Conservation (phyloP, 1,284 basidiomycete genomes). For the Filobasidium uniguttulatum region DNA sequence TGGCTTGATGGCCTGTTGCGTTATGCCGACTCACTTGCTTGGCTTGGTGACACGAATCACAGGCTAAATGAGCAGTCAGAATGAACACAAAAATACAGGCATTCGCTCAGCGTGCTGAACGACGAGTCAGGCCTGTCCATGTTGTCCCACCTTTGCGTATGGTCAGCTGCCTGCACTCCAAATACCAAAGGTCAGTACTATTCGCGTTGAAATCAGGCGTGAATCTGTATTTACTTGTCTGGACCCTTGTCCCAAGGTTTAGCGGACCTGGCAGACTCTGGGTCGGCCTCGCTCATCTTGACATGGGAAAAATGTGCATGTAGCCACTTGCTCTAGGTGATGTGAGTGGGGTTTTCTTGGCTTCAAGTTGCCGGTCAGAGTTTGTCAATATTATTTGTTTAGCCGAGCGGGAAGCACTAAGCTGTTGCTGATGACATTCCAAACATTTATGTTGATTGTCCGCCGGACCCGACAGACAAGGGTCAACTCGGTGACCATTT, state of each 20-base stretch:
- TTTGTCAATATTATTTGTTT: no score
- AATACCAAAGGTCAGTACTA: neutral
- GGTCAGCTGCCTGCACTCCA: neutral
- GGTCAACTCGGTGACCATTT: no score
- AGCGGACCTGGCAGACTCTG: neutral
- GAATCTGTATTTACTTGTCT: neutral
- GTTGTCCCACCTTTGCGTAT: neutral
- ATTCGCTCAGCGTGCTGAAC: no score
- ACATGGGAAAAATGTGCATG: no score
- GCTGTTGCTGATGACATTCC: no score
- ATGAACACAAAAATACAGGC: no score
- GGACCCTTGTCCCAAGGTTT: neutral
- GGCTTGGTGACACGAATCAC: conserved; percentile 33
- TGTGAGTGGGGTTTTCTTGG: no score
- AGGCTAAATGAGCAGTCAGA: conserved; percentile 20
- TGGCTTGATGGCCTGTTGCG: neutral
- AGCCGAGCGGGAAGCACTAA: no score
- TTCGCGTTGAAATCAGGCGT: neutral
- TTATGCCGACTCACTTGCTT: conserved; percentile 26
- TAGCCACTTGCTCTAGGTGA: no score
- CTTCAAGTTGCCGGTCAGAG: no score
- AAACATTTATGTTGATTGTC: no score
- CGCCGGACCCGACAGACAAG: no score
- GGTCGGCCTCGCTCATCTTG: neutral
- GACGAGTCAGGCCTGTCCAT: neutral